Percentiles rank a stretch among this genome's conserved stretches.
These are phyloP conservation scores for Annulohypoxylon moriforme DNA, from an alignment of 495 filamentous ascomycete genomes.

Conservation along the genomic window DNA sequence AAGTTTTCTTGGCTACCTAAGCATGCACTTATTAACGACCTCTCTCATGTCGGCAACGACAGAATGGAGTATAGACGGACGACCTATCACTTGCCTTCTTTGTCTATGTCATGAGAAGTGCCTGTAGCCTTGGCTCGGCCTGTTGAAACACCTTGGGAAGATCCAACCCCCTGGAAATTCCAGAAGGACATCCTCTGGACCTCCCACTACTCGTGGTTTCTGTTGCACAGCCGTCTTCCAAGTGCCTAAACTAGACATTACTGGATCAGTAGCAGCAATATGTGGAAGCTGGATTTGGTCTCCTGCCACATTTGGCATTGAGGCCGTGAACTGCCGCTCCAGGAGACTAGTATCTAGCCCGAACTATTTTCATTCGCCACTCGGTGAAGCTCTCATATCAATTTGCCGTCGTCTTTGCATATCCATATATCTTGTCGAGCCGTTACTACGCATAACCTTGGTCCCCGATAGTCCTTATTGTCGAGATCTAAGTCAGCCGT, in stretches of 20 bases:
- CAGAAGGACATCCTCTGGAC: slow-evolving; percentile 2
- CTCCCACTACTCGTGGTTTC: slow-evolving; percentile 4
- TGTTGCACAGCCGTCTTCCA: slow-evolving; percentile 21
- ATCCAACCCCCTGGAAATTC: slow-evolving; percentile 9
- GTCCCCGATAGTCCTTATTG: background rate
- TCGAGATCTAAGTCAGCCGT: slow-evolving; percentile 28
- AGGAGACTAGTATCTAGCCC: background rate
- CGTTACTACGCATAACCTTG: slow-evolving; percentile 1
- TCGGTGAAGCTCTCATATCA: slow-evolving; percentile 31
- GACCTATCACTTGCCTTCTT: slow-evolving; percentile 21
- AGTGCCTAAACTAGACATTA: slow-evolving; percentile 4
- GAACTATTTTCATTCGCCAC: background rate
- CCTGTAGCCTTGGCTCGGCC: slow-evolving; percentile 1
- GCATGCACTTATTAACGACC: slow-evolving; percentile 26
- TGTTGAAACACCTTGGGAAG: background rate
- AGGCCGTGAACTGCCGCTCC: slow-evolving; percentile 18
- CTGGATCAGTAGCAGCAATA: slow-evolving; percentile 4
- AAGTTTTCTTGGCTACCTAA: slow-evolving; percentile 47
- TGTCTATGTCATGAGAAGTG: slow-evolving; percentile 6
- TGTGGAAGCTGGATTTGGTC: slow-evolving; percentile 6
- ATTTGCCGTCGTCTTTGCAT: background rate
- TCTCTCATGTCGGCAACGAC: slow-evolving; percentile 36
- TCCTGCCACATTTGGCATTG: slow-evolving; percentile 23
- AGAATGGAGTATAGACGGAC: slow-evolving; percentile 15
- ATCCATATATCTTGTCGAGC: background rate